Evolutionary conservation across 208 protist species (phyloP).

Genomic region (Novymonas esmeraldas): DNA sequence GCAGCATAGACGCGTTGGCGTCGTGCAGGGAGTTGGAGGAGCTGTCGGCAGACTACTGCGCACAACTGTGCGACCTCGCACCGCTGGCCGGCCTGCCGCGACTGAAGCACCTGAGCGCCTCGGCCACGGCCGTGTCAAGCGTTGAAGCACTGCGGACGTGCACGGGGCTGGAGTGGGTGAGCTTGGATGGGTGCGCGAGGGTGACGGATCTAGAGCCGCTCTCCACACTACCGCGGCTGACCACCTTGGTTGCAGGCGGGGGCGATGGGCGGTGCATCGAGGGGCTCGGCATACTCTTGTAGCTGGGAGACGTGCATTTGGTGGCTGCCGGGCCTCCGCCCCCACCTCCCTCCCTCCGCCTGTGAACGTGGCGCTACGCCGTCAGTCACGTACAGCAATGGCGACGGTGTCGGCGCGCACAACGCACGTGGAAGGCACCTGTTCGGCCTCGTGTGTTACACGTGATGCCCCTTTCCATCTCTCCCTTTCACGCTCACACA

Average conservation of each 20-base stretch:
- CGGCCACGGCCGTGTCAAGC: background rate
- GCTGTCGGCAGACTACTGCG: background rate
- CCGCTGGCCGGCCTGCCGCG: background rate
- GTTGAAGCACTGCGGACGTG: background rate
- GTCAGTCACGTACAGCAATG: no score
- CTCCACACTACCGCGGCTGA: background rate
- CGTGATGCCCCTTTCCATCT: no score
- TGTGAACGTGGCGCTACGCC: no score
- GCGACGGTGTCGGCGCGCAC: no score
- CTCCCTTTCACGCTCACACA: no score
- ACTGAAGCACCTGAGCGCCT: background rate
- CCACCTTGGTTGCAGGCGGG: background rate
- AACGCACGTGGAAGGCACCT: no score
- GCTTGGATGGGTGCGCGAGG: background rate
- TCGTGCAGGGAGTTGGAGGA: background rate
- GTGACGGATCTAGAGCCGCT: background rate
- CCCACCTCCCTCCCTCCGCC: no score
- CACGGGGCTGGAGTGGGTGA: background rate
- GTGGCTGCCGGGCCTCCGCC: no score
- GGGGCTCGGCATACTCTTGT: background rate
- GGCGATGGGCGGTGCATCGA: background rate
- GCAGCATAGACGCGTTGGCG: background rate
- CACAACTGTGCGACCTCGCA: background rate
- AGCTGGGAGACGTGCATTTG: no score
- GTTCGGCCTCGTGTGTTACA: no score